Evolutionary conservation across 345 rosid species (phyloP), one percentile per base, ranked within the genome.

Genomic region (Cochlearia excelsa): DNA sequence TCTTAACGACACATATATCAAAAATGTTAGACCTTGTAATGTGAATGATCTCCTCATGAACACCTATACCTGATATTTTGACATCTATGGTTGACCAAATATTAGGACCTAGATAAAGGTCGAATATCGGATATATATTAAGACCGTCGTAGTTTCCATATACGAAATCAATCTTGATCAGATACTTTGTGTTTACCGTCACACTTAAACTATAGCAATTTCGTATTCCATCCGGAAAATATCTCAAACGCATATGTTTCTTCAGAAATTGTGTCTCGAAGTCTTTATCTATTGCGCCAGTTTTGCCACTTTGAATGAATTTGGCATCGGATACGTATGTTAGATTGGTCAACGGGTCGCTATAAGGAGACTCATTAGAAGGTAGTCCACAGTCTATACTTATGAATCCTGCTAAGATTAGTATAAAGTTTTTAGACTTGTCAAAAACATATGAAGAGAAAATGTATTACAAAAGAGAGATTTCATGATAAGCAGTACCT

Each of bases 1-100:
- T 80, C 33, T 87, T 82, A 3, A 79, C 82, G 0, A 79, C 58
- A 61, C 88, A 87, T 33, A 84, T 30, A 3, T 75, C 51, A 1
- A 79, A 40, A 9, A 4, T 11, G 4, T 66, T 59, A 3, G 73
- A 59, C 4, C 50, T 30, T 5, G 65, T 57, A 6, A 60, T 41
- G 67, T 84, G 71, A 16, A 84, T 50, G 7, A 82, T 68, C 63
- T 82, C 90, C 5, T 0, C 0, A 3, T 1, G 1, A 0, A 27
- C 9, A 1, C 0, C 1, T 9, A 1, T 26, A 46, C 46, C 75
- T 9, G 68, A 42, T 2, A 3, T 40, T 23, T 7, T 5, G 0
- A 79, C 10, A 30, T 29, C 59, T 29, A 79, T 30, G 0, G 75
- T 45, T 11, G 0, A 40, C 85, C 82, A 83, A 6, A 46, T 47